These are phyloP conservation scores for Tulasnella sp. DNA, from an alignment of 768 basidiomycete species.

Conservation along the genomic window DNA sequence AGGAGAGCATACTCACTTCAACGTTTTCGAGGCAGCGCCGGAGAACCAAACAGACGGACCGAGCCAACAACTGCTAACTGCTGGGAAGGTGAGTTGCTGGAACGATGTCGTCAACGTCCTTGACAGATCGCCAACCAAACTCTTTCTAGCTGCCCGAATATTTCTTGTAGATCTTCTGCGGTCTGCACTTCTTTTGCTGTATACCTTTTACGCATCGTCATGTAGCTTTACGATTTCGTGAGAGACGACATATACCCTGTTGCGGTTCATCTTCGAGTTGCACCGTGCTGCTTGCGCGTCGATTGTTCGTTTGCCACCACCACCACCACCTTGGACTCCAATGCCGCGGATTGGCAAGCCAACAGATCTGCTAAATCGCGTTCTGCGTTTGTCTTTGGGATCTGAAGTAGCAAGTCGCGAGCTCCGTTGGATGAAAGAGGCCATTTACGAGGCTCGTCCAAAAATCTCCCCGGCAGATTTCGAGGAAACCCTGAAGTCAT, in stretches of 20 bases:
- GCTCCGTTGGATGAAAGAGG: slow-evolving; percentile 49
- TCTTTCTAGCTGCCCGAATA: slow-evolving; percentile 27
- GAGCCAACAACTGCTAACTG: slow-evolving; percentile 66
- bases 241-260: slow-evolving; percentile 3
- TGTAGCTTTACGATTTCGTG: background rate
- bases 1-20: slow-evolving; percentile 82
- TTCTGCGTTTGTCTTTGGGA: background rate
- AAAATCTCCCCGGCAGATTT: slow-evolving; percentile 26
- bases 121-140: background rate
- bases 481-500: background rate
- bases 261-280: background rate
- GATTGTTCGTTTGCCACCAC: background rate
- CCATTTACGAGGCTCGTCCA: slow-evolving; percentile 27
- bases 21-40: slow-evolving; percentile 97
- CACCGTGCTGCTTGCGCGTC: background rate
- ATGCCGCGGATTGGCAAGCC: background rate
- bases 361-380: background rate
- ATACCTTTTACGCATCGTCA: background rate
- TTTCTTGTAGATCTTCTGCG: slow-evolving; percentile 22
- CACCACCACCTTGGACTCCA: background rate
- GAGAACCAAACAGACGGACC: slow-evolving; percentile 96
- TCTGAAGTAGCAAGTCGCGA: slow-evolving; percentile 37
- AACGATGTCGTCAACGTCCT: background rate
- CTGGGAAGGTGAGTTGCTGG: slow-evolving; percentile 54
- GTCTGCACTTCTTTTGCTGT: background rate